Conservation (phyloP, 179 eudicot species). For the Beta macrorhiza region DNA sequence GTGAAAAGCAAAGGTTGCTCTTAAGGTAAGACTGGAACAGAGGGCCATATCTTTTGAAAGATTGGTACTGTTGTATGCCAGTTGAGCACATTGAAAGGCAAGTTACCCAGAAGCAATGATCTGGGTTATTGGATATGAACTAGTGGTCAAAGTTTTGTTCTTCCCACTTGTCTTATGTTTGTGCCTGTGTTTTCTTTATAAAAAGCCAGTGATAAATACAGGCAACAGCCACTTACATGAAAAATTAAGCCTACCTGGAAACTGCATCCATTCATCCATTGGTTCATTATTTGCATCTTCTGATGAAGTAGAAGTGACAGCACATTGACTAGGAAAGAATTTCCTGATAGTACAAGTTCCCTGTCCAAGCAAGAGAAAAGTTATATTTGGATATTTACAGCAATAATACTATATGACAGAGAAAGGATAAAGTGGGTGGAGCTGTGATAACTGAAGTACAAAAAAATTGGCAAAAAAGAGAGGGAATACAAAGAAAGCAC, state of each 20-base stretch:
- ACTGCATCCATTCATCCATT: constrained; percentile 33
- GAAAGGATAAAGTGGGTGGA: not conserved
- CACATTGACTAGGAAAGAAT: constrained; percentile 61
- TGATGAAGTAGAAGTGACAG: constrained; percentile 25
- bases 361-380: constrained; percentile 38
- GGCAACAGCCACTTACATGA: not conserved
- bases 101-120: not conserved
- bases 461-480: too few relatives aligned
- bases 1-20: too few relatives aligned
- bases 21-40: too few relatives aligned
- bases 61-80: too few relatives aligned
- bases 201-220: not conserved
- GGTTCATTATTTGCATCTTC: constrained; percentile 33
- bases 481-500: too few relatives aligned
- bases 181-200: not conserved
- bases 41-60: too few relatives aligned
- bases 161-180: not conserved
- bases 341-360: constrained; percentile 76
- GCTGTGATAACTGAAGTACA: not conserved
- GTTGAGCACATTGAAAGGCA: not conserved
- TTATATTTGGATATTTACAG: not conserved
- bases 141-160: not conserved
- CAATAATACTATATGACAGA: not conserved
- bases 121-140: not conserved
- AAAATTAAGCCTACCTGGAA: constrained; percentile 45